phyloP scores from a whole-genome alignment of 2,329 filamentous ascomycete species.

The Fusarium sp. region DNA sequence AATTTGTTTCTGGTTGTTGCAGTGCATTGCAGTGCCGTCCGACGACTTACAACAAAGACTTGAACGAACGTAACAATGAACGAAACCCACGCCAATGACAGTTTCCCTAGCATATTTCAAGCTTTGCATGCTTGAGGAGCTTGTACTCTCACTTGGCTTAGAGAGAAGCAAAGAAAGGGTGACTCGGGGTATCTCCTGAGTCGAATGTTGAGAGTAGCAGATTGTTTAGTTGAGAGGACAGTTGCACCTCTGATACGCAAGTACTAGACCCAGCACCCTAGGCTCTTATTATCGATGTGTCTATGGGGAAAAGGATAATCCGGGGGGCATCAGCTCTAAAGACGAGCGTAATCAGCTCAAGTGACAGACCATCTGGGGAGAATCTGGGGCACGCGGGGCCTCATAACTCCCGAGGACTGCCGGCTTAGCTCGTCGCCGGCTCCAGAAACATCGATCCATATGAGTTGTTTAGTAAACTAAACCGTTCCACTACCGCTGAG shows the following conservation, averaged over 20 bases:
- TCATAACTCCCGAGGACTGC: conserved; percentile 27
- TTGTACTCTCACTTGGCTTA: background rate
- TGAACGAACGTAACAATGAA: background rate
- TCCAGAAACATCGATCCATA: conserved; percentile 17
- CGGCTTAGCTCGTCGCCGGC: conserved; percentile 6
- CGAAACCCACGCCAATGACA: background rate
- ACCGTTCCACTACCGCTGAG: conserved; percentile 6
- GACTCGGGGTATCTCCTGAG: background rate
- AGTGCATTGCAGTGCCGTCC: too few relatives aligned
- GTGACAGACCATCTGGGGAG: conserved; percentile 21
- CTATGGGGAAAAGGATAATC: conserved; percentile 1
- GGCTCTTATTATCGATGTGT: background rate
- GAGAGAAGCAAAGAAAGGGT: background rate
- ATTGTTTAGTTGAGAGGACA: background rate
- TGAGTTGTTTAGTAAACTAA: conserved; percentile 1
- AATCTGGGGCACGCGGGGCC: conserved; percentile 25
- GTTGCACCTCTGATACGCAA: background rate
- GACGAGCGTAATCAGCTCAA: background rate
- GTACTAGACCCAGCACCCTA: background rate
- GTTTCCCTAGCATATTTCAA: background rate
- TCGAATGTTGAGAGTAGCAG: background rate
- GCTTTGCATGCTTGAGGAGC: background rate
- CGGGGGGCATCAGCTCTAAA: background rate
- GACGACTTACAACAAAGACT: background rate
- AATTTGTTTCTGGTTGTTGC: background rate